Evolutionary conservation across 495 filamentous ascomycete genomes (phyloP), one percentile per base, ranked within the genome.

Genomic region (Beverwykella pulmonaria): DNA sequence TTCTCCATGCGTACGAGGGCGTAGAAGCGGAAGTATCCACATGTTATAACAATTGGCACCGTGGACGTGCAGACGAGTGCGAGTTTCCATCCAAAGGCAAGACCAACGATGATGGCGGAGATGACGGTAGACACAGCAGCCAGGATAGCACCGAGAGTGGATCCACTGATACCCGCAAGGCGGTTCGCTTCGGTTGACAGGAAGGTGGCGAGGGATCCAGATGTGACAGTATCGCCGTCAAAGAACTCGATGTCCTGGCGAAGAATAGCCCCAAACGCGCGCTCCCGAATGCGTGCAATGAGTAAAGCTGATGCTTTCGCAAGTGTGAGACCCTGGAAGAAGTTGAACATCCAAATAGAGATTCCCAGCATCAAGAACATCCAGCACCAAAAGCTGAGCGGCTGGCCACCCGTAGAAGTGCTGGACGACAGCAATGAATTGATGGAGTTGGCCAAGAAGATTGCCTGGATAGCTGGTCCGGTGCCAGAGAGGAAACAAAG

Each of bases 311-410:
- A 64, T 25, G 65, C 92, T 70, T 88, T 89, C 7, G 90, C 92
- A 63, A 97, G 95, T 4, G 85, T 81, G 22, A 90, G 64, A 41
- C 92, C 93, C 68, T 93, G 89, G 36, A 71, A 72, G 34, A 82
- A 79, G 68, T 90, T 90, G 1, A 86, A 83, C 54, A 93, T 73
- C 63, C 96, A 86, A 72, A 90, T 86, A 29, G 87, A 83, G 49
- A 96, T 75, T 17, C 90, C 94, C n/a, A 97, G 84, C 84, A 97
- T 92, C 23, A 98, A 83, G 75, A 94, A 98, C 92, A 98, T 97
- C 61, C 87, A 75, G 36, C 85, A 86, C 93, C 94, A 98, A 76
- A 97, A 98, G 67, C 94, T 86, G 17, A 71, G 39, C 4, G 26
- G 47, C 14, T 68, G 64, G 6, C 61, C 63, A 3, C 68, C 68